Evolutionary conservation across 495 filamentous ascomycete species (phyloP).

Genomic region (Mytilinidion resinicola): DNA sequence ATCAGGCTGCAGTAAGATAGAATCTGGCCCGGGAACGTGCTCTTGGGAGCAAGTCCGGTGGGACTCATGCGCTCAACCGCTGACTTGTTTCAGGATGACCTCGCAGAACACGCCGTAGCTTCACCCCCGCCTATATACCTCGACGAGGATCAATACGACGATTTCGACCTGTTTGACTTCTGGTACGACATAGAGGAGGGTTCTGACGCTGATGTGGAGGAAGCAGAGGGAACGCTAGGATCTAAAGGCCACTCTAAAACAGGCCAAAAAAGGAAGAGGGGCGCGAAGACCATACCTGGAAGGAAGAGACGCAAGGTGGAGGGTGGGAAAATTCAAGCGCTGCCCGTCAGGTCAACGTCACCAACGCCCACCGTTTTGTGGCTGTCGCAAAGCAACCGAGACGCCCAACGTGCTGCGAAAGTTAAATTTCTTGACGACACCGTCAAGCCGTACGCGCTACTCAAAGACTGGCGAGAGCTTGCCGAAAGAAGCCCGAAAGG

Average conservation of each 20-base stretch:
- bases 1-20: conserved; percentile 26
- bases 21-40: neutral
- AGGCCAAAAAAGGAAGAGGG: conserved; percentile 21
- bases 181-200: conserved; percentile 36
- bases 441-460: conserved; percentile 24
- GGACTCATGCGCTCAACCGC: conserved; percentile 1
- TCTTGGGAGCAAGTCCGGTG: neutral
- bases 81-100: conserved; percentile 32
- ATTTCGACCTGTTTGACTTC: conserved; percentile 30
- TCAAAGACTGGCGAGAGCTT: conserved; percentile 34
- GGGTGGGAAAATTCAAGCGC: neutral
- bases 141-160: conserved; percentile 16
- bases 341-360: neutral
- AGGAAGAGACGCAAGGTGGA: conserved; percentile 19
- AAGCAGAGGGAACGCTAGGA: neutral
- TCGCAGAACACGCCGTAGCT: conserved; percentile 36
- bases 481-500: conserved; percentile 5
- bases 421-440: conserved; percentile 4
- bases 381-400: conserved; percentile 8
- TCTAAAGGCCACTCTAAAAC: conserved; percentile 6
- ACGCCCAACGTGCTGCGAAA: conserved; percentile 5
- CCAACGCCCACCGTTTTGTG: conserved; percentile 17
- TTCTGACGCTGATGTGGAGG: conserved; percentile 35
- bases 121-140: conserved; percentile 28
- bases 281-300: conserved; percentile 5